Percentiles rank a stretch among this genome's conserved stretches.
These are phyloP conservation scores for Ilex aquifolium DNA, from an alignment of 257 asterid genomes.

Conservation along the genomic window DNA sequence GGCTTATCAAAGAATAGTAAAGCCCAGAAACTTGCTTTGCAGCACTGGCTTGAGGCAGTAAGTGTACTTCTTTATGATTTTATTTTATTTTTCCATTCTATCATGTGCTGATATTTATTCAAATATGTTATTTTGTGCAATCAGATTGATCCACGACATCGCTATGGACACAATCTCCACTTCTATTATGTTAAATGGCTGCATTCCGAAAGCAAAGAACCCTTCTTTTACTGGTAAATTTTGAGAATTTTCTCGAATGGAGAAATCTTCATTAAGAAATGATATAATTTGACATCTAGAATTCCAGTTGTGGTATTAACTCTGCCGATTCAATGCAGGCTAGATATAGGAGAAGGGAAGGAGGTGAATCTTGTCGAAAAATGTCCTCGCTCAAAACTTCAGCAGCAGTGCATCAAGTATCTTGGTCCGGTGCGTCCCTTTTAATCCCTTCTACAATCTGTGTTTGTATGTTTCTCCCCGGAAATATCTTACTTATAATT, in stretches of 20 bases:
- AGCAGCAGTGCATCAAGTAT: conserved; percentile 93
- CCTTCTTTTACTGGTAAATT: conserved; percentile 87
- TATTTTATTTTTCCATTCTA: background rate
- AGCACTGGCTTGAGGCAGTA: conserved; percentile 98
- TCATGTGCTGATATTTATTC: conserved; percentile 20
- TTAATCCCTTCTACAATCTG: no score
- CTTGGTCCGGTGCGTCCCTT: conserved; percentile 70
- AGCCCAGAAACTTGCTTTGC: conserved; percentile 90
- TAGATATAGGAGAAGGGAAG: conserved; percentile 91
- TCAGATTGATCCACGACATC: conserved; percentile 96
- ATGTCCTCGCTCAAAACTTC: conserved; percentile 86
- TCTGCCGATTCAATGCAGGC: conserved; percentile 39
- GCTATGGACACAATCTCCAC: conserved; percentile 92
- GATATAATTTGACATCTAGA: background rate
- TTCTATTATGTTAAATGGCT: conserved; percentile 80
- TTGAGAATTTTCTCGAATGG: background rate
- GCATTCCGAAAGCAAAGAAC: conserved; percentile 82
- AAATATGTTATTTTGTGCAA: background rate
- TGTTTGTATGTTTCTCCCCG: no score
- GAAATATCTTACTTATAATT: background rate
- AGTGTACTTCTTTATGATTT: conserved; percentile 20
- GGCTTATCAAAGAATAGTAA: conserved; percentile 78
- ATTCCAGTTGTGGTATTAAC: conserved; percentile 5
- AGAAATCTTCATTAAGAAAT: background rate
- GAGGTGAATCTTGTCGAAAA: conserved; percentile 68